Conservation (phyloP, 768 basidiomycete genomes). For the Kwoniella heveanensis region DNA sequence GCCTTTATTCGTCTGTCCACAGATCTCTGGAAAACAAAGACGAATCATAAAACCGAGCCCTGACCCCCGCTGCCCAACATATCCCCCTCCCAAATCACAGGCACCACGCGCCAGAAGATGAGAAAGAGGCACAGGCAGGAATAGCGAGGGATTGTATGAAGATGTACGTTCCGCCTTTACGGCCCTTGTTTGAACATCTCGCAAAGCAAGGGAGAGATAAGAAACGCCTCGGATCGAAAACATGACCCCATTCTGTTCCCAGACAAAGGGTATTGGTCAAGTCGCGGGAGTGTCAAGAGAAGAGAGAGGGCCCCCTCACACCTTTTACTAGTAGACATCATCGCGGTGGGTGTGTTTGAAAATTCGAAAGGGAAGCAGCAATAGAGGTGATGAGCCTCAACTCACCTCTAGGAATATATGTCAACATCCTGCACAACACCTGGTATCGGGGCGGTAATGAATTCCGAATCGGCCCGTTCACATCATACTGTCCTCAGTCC, state of each 20-base stretch:
- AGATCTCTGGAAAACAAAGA: slow-evolving; percentile 13
- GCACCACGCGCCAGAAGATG: too few relatives aligned
- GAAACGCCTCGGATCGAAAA: slow-evolving; percentile 25
- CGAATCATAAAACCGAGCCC: slow-evolving; percentile 27
- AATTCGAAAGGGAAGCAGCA: neutral
- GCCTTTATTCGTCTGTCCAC: slow-evolving; percentile 31
- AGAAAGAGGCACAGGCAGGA: neutral
- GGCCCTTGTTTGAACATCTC: slow-evolving; percentile 23
- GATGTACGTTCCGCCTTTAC: slow-evolving; percentile 44
- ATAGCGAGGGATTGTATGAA: neutral
- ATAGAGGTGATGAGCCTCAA: too few relatives aligned
- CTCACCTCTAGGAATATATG: neutral
- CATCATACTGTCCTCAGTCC: slow-evolving; percentile 19
- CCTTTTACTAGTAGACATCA: slow-evolving; percentile 51
- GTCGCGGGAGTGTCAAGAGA: slow-evolving; percentile 4
- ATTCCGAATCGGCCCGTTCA: neutral
- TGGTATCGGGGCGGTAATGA: neutral
- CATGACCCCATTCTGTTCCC: too few relatives aligned
- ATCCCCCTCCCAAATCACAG: neutral
- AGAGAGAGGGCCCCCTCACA: slow-evolving; percentile 29
- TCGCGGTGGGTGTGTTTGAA: slow-evolving; percentile 23
- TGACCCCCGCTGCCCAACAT: neutral
- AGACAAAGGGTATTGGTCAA: slow-evolving; percentile 1
- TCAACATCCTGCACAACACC: too few relatives aligned
- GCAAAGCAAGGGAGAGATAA: slow-evolving; percentile 24